These are phyloP conservation scores for Fusarium pseudograminearum DNA, from an alignment of 2,329 filamentous ascomycete species.

Conservation along the genomic window DNA sequence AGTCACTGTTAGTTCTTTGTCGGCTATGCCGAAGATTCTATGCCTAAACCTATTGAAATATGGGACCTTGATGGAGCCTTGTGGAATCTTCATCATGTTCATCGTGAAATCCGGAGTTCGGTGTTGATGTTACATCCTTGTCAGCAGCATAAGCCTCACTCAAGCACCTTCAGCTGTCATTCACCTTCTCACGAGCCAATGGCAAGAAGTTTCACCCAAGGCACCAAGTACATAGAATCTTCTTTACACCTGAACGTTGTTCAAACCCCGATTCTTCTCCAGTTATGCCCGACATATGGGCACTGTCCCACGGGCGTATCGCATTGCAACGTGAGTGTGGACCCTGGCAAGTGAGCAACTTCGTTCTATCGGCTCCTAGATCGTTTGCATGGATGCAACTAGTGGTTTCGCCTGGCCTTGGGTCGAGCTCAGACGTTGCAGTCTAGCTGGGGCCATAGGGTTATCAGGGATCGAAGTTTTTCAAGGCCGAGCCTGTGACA, in stretches of 20 bases:
- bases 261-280: conserved; percentile 39
- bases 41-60: conserved; percentile 12
- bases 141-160: conserved; percentile 23
- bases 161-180: conserved; percentile 27
- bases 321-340: conserved; percentile 32
- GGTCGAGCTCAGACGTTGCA: conserved; percentile 23
- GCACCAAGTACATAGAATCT: not conserved
- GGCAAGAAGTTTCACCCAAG: not conserved
- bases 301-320: conserved; percentile 8
- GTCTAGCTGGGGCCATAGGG: conserved; percentile 8
- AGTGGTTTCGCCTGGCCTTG: conserved; percentile 25
- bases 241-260: conserved; percentile 17
- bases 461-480: conserved; percentile 9
- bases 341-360: conserved; percentile 33
- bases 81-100: conserved; percentile 6
- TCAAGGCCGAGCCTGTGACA: conserved; percentile 35
- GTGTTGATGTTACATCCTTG: conserved; percentile 15
- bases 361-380: conserved; percentile 14
- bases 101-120: conserved; percentile 21
- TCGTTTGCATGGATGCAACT: conserved; percentile 16
- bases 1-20: not conserved
- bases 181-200: conserved; percentile 8
- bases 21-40: conserved; percentile 27
- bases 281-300: conserved; percentile 34
- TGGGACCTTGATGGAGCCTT: conserved; percentile 12